Conservation (phyloP, 768 basidiomycete genomes). For the Mycena amicta region DNA sequence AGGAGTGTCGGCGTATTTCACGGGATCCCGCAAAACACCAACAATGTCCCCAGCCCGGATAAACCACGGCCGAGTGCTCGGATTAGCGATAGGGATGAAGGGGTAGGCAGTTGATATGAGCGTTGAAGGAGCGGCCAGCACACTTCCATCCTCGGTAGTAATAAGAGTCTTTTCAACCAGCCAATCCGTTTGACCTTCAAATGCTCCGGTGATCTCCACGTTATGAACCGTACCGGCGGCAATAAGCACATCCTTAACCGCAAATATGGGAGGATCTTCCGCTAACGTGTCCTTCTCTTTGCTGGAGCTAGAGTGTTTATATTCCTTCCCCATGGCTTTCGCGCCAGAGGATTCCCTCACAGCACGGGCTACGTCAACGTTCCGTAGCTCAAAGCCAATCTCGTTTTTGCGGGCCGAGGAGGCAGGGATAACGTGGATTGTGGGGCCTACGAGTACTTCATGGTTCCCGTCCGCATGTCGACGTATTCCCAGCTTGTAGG, state of each 20-base stretch:
- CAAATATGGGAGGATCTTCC: background rate
- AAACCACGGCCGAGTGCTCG: background rate
- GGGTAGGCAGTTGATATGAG: background rate
- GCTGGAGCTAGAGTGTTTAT: background rate
- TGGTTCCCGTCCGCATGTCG: constrained; percentile 11
- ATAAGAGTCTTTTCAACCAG: constrained; percentile 23
- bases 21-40: background rate
- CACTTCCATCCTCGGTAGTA: background rate
- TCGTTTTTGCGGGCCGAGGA: background rate
- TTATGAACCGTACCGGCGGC: constrained; percentile 8
- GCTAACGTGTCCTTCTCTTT: no score
- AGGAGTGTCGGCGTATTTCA: background rate
- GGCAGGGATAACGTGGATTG: background rate
- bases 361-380: background rate
- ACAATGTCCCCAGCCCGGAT: constrained; percentile 1
- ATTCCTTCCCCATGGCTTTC: background rate
- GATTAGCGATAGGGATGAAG: background rate
- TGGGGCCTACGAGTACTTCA: constrained; percentile 3
- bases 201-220: constrained; percentile 7
- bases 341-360: background rate
- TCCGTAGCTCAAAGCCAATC: background rate
- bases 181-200: constrained; percentile 17
- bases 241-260: background rate
- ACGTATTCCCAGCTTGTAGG: constrained; percentile 23
- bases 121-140: background rate